Evolutionary conservation across 192 early-diverging fungal genomes (phyloP).

Genomic region (Borealophlyctis nickersoniae): DNA sequence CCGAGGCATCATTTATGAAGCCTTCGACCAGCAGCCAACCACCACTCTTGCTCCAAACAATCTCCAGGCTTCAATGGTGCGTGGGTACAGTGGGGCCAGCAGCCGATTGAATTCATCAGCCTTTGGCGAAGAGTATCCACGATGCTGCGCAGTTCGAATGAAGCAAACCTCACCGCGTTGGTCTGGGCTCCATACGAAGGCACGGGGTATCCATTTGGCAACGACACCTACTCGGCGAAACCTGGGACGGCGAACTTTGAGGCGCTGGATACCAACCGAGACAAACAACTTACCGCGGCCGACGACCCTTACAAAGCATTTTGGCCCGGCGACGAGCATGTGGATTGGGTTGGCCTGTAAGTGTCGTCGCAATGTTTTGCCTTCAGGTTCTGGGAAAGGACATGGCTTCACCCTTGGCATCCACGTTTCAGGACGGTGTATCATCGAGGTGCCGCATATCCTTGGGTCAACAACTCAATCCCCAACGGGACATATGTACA

Average conservation of each 20-base stretch:
- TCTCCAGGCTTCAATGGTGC: constrained; percentile 12
- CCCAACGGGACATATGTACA: neutral
- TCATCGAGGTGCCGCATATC: constrained; percentile 6
- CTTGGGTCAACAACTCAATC: constrained; percentile 18
- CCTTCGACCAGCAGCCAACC: neutral
- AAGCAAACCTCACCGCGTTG: constrained; percentile 23
- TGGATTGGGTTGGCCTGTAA: constrained; percentile 39
- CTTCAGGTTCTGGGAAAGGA: no score
- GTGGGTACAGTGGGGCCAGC: constrained; percentile 18
- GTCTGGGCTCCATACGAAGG: constrained; percentile 29
- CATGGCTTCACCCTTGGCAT: no score
- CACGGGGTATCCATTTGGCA: constrained; percentile 13
- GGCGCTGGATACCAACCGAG: constrained; percentile 31
- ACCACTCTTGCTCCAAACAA: neutral
- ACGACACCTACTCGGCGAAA: constrained; percentile 1
- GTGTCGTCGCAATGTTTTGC: no score
- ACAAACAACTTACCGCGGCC: constrained; percentile 12
- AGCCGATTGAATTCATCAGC: constrained; percentile 10
- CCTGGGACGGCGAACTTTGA: constrained; percentile 9
- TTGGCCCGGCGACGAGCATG: constrained; percentile 33
- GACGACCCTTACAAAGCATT: constrained; percentile 38
- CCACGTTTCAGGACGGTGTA: no score
- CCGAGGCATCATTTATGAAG: no score
- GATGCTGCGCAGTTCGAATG: neutral
- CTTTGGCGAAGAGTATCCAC: neutral